These are phyloP conservation scores for Aspergillus saccharolyticus DNA, from an alignment of 495 filamentous ascomycete genomes.

Conservation along the genomic window DNA sequence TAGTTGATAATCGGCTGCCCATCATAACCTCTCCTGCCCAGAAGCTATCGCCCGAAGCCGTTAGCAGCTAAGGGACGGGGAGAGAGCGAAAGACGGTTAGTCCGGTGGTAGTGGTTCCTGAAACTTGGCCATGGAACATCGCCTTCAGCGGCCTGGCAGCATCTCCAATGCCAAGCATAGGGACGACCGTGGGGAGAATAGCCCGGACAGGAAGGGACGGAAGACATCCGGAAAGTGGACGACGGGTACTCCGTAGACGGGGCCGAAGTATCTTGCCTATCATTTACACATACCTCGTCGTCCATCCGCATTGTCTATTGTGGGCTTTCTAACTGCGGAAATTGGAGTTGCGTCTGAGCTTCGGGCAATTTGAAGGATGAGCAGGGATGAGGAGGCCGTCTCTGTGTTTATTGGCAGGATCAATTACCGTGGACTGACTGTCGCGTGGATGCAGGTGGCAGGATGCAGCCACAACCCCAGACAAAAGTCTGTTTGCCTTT, in stretches of 20 bases:
- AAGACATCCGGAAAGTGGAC: background rate
- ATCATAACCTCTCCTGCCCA: background rate
- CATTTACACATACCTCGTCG: background rate
- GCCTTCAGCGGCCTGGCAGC: background rate
- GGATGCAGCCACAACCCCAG: background rate
- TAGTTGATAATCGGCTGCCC: background rate
- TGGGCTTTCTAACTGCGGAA: background rate
- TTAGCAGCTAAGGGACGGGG: background rate
- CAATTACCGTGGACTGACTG: background rate
- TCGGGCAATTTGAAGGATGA: background rate
- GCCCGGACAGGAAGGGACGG: background rate
- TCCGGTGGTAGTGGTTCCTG: constrained; percentile 10
- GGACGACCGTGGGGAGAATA: constrained; percentile 2
- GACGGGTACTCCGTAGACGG: background rate
- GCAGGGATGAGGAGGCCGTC: background rate
- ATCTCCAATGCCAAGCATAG: constrained; percentile 6
- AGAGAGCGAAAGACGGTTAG: background rate
- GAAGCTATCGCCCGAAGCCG: background rate
- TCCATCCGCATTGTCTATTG: background rate
- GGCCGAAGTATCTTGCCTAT: background rate
- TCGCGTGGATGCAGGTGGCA: background rate
- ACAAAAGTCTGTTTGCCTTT: background rate
- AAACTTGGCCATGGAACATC: constrained; percentile 7
- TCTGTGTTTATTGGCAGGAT: background rate
- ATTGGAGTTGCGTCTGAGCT: background rate